Percentiles rank a stretch among this genome's conserved stretches.
Evolutionary conservation across 768 basidiomycete genomes (phyloP).

Genomic region (Russula sp.): DNA sequence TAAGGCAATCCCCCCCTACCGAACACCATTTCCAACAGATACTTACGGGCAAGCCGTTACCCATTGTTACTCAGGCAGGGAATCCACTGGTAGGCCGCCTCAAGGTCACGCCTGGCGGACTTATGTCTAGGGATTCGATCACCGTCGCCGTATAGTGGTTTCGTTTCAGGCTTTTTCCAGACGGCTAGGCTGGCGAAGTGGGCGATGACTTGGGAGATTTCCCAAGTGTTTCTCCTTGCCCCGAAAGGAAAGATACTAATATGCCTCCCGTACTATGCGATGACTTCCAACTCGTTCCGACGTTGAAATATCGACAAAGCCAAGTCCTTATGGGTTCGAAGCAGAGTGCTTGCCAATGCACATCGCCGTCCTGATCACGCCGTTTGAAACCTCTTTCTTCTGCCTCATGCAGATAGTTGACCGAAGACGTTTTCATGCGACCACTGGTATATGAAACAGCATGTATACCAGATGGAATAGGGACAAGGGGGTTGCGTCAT

Average conservation of each 20-base stretch:
- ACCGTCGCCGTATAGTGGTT: neutral
- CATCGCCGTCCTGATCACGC: too few relatives aligned
- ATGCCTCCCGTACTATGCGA: neutral
- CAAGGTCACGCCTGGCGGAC: neutral
- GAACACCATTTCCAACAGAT: too few relatives aligned
- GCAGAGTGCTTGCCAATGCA: too few relatives aligned
- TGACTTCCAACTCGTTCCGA: neutral
- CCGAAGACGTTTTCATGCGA: too few relatives aligned
- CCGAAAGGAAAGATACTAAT: neutral
- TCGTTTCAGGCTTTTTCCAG: too few relatives aligned
- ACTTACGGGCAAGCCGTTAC: neutral
- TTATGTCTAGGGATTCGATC: neutral
- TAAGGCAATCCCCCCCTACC: too few relatives aligned
- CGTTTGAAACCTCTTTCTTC: too few relatives aligned
- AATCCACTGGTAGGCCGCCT: too few relatives aligned
- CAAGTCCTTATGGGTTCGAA: neutral
- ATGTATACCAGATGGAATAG: too few relatives aligned
- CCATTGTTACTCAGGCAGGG: neutral
- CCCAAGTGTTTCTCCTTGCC: neutral
- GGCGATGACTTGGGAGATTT: neutral
- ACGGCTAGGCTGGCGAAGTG: neutral
- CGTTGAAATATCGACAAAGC: neutral
- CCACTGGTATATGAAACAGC: too few relatives aligned
- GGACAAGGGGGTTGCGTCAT: too few relatives aligned
- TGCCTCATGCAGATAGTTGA: too few relatives aligned